Percentiles rank a stretch among this genome's conserved stretches.
Evolutionary conservation across 2,329 filamentous ascomycete genomes (phyloP).

Genomic region (Zalaria obscura): DNA sequence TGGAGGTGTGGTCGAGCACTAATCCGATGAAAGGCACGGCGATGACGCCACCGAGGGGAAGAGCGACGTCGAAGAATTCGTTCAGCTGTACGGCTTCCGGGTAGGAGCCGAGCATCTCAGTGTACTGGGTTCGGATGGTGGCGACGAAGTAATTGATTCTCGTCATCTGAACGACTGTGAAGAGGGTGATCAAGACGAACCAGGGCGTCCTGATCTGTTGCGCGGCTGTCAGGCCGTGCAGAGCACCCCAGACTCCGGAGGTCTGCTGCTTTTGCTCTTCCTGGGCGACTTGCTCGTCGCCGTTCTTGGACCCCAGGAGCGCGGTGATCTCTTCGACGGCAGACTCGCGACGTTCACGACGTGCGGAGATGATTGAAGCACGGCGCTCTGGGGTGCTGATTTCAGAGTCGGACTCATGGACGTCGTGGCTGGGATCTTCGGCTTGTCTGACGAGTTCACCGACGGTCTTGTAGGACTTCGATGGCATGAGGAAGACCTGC

Average conservation of each 20-base stretch:
- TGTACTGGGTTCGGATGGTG: conserved; percentile 71
- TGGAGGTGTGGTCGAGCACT: conserved; percentile 64
- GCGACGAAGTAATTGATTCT: conserved; percentile 86
- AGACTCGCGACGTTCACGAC: conserved; percentile 45
- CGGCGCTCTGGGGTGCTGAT: conserved; percentile 40
- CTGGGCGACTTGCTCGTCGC: conserved; percentile 45
- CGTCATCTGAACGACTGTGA: conserved; percentile 48
- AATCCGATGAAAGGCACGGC: conserved; percentile 75
- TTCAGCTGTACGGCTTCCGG: conserved; percentile 56
- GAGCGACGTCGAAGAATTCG: conserved; percentile 71
- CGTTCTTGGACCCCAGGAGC: conserved; percentile 53
- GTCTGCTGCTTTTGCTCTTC: conserved; percentile 57
- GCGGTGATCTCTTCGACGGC: conserved; percentile 58
- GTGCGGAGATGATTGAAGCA: conserved; percentile 33
- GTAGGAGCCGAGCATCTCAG: conserved; percentile 52
- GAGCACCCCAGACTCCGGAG: conserved; percentile 73
- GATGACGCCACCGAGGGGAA: conserved; percentile 72
- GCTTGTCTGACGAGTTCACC: conserved; percentile 68
- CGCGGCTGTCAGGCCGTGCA: conserved; percentile 57
- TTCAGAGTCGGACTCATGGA: conserved; percentile 41
- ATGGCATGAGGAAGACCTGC: conserved; percentile 33
- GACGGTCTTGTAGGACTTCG: conserved; percentile 39
- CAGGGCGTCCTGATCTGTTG: conserved; percentile 68
- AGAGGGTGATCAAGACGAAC: conserved; percentile 72
- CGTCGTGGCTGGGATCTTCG: conserved; percentile 32